These are phyloP conservation scores for Stereocaulon alpinum DNA, from an alignment of 495 filamentous ascomycete genomes.

Conservation along the genomic window DNA sequence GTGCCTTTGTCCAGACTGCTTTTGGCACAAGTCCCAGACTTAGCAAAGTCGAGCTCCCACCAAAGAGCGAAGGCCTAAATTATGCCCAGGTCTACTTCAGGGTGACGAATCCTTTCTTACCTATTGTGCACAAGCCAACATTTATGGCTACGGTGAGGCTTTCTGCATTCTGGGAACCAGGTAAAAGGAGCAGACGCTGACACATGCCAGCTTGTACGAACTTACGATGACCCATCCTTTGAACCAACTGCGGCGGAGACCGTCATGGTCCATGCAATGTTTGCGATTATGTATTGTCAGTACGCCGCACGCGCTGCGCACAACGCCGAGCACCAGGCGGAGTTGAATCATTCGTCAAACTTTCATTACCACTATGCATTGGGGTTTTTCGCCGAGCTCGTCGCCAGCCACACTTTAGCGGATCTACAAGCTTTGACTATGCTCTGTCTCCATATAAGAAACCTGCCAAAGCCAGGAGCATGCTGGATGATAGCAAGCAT, in stretches of 20 bases:
- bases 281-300: constrained; percentile 67
- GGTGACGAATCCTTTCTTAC: constrained; percentile 59
- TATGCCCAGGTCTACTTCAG: constrained; percentile 65
- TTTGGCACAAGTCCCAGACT: constrained; percentile 47
- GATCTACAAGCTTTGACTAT: constrained; percentile 62
- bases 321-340: constrained; percentile 34
- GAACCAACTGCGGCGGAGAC: constrained; percentile 50
- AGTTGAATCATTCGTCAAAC: constrained; percentile 52
- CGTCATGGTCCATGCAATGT: constrained; percentile 67
- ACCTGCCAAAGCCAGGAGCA: constrained; percentile 68
- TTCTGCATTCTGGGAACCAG: not conserved
- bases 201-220: constrained; percentile 16
- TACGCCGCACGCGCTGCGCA: constrained; percentile 53
- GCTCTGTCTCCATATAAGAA: constrained; percentile 57
- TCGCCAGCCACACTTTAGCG: constrained; percentile 46
- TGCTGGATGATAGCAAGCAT: constrained; percentile 52
- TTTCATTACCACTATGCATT: constrained; percentile 67
- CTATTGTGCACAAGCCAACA: constrained; percentile 59
- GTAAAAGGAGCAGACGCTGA: not conserved
- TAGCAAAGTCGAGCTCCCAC: constrained; percentile 45
- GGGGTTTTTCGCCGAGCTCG: constrained; percentile 52
- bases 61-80: constrained; percentile 44
- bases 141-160: constrained; percentile 54
- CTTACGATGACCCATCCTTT: constrained; percentile 53
- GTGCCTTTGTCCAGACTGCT: constrained; percentile 50